A percentile compares a stretch with the other conserved stretches of the same genome.
Conservation (phyloP, 1,284 basidiomycete genomes). For the Ustilago xerochloae region DNA sequence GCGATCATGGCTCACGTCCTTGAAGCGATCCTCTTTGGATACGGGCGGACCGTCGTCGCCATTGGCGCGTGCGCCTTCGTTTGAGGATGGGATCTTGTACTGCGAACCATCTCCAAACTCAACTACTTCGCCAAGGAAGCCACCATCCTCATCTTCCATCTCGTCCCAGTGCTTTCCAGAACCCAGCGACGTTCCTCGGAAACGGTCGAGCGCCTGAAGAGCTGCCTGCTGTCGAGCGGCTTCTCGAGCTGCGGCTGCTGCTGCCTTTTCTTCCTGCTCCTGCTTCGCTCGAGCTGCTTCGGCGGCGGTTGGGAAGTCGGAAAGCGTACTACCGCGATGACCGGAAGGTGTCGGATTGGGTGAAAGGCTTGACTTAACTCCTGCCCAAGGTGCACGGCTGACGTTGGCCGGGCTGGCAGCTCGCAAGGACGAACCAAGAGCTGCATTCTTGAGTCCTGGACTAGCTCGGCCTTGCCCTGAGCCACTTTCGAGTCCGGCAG, state of each 20-base stretch:
- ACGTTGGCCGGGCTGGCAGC: slow-evolving; percentile 39
- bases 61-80: slow-evolving; percentile 31
- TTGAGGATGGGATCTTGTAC: slow-evolving; percentile 60
- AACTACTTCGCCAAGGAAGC: slow-evolving; percentile 64
- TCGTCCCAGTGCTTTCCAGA: slow-evolving; percentile 66
- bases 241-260: slow-evolving; percentile 54
- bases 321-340: slow-evolving; percentile 24
- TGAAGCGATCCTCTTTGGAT: slow-evolving; percentile 63
- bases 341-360: slow-evolving; percentile 15
- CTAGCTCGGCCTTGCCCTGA: slow-evolving; percentile 41
- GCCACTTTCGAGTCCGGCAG: slow-evolving; percentile 37
- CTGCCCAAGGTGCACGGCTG: slow-evolving; percentile 56
- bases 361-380: slow-evolving; percentile 37
- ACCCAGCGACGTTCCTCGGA: slow-evolving; percentile 57
- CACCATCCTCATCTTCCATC: slow-evolving; percentile 63
- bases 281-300: slow-evolving; percentile 60
- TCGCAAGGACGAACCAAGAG: slow-evolving; percentile 39
- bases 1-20: slow-evolving; percentile 60
- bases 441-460: slow-evolving; percentile 51
- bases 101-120: slow-evolving; percentile 66
- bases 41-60: slow-evolving; percentile 37
- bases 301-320: slow-evolving; percentile 66
- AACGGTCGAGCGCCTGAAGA: slow-evolving; percentile 61
- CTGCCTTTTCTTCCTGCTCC: slow-evolving; percentile 60
- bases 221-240: slow-evolving; percentile 53